A percentile compares a stretch with the other conserved stretches of the same genome.
Conservation (phyloP, 345 rosid species). For the Excoecaria cochinchinensis region DNA sequence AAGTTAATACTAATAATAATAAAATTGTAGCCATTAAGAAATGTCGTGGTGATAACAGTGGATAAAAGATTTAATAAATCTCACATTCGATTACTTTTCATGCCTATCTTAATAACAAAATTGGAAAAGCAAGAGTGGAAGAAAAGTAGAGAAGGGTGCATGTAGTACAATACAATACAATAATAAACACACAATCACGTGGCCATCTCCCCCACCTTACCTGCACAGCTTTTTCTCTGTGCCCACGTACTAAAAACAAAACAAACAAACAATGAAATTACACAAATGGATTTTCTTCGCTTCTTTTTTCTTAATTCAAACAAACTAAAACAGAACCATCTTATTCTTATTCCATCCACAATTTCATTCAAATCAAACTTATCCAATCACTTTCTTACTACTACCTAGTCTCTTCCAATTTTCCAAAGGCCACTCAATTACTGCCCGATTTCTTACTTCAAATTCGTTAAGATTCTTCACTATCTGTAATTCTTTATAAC, state of each 20-base stretch:
- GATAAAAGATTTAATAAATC: no score
- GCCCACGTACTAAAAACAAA: no score
- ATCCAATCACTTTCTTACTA: background rate
- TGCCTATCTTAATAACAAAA: no score
- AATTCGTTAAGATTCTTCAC: background rate
- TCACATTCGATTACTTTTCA: no score
- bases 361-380: background rate
- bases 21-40: no score
- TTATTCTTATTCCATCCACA: background rate
- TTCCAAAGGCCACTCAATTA: background rate
- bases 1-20: no score
- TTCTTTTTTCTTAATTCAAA: background rate
- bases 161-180: no score
- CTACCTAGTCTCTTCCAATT: background rate
- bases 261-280: background rate
- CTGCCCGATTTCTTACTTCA: background rate
- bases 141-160: no score
- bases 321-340: background rate
- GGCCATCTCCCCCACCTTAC: background rate
- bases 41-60: no score
- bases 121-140: no score
- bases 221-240: no score
- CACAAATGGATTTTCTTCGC: background rate
- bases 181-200: conserved; percentile 1
- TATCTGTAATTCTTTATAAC: background rate